Conservation (phyloP, 2,329 filamentous ascomycete species). For the Cercospora sp. region DNA sequence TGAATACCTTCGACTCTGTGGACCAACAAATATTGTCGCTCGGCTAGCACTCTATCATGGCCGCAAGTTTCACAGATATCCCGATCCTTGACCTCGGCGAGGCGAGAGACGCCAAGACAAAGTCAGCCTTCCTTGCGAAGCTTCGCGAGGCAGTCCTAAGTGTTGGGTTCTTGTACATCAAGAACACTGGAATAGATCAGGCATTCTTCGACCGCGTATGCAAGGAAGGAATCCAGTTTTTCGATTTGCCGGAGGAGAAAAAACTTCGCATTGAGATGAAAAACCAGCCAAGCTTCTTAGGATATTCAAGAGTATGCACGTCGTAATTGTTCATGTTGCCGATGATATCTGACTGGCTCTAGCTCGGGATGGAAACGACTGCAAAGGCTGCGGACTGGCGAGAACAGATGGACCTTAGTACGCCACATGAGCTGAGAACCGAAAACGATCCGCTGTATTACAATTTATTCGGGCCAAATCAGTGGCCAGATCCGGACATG, state of each 20-base stretch:
- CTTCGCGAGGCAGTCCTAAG: not conserved
- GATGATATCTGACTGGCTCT: not conserved
- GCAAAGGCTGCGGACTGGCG: not conserved
- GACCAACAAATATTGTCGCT: not conserved
- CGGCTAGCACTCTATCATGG: not conserved
- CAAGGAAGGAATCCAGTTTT: not conserved
- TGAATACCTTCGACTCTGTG: not conserved
- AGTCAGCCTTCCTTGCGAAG: not conserved
- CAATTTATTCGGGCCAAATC: not conserved
- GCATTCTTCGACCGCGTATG: not conserved
- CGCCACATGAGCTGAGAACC: not conserved
- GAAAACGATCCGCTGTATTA: not conserved
- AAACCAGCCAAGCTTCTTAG: not conserved
- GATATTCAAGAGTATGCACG: not conserved
- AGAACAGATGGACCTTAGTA: not conserved
- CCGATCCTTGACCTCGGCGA: not conserved
- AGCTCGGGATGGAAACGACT: not conserved
- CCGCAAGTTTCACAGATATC: not conserved
- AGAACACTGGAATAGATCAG: not conserved
- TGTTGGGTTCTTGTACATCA: not conserved
- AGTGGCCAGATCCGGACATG: not conserved
- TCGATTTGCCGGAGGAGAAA: not conserved
- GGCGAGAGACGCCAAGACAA: not conserved
- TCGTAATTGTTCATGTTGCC: too few species aligned
- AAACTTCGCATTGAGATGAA: not conserved